Evolutionary conservation across 2,329 filamentous ascomycete species (phyloP).

Genomic region (Botrytis medusae): DNA sequence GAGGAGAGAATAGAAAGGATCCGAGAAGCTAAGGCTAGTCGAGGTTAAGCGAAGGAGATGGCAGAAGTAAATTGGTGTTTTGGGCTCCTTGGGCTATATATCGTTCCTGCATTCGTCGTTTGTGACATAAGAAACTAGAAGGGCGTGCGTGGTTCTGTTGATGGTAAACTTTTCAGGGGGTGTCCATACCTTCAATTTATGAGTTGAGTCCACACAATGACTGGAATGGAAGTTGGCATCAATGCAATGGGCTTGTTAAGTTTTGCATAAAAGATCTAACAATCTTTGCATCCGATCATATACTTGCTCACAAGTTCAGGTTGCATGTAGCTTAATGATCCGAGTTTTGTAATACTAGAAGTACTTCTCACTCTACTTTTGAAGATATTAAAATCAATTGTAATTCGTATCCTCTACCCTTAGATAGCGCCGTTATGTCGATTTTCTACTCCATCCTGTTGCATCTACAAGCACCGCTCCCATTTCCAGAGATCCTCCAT

Average conservation of each 20-base stretch:
- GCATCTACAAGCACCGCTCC: rapidly evolving
- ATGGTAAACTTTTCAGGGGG: neutral
- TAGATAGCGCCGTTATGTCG: neutral
- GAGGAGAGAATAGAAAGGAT: neutral
- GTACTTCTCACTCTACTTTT: neutral
- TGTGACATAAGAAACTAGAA: neutral
- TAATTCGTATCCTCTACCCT: rapidly evolving
- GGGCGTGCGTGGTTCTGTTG: rapidly evolving
- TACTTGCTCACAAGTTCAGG: rapidly evolving
- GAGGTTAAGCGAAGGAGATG: neutral
- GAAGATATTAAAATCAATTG: neutral
- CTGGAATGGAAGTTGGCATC: neutral
- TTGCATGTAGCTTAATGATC: neutral
- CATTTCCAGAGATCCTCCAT: neutral
- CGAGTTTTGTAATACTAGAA: neutral
- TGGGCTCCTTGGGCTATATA: neutral
- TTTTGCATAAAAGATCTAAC: rapidly evolving
- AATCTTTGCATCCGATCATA: neutral
- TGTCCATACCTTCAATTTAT: neutral
- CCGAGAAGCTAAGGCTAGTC: neutral
- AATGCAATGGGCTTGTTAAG: neutral
- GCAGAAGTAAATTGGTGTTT: neutral
- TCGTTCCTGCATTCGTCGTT: rapidly evolving
- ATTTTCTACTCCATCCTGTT: neutral
- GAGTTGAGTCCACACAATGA: rapidly evolving